A percentile compares a stretch with the other conserved stretches of the same genome.
Evolutionary conservation across 306 rosid genomes (phyloP).

Genomic region (Crotalaria pallida): DNA sequence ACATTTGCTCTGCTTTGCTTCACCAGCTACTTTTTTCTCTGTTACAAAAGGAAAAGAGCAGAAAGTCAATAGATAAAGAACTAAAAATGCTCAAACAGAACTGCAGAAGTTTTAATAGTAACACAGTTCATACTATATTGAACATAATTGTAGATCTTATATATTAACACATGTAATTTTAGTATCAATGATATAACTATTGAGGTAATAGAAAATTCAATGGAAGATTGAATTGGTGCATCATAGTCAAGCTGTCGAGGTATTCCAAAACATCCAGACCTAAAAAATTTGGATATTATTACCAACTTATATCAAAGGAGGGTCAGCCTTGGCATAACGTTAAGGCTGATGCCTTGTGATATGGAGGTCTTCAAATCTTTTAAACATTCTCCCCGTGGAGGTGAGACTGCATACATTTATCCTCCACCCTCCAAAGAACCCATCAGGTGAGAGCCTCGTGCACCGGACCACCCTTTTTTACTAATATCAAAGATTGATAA

Average conservation of each 20-base stretch:
- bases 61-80: conserved; percentile 8
- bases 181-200: neutral
- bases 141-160: neutral
- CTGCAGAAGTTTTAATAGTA: neutral
- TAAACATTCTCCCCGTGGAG: too few relatives aligned
- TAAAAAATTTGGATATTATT: too few relatives aligned
- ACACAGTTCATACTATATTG: too few relatives aligned
- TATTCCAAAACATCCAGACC: neutral
- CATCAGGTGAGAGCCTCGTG: too few relatives aligned
- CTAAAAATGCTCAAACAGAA: neutral
- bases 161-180: too few relatives aligned
- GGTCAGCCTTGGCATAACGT: too few relatives aligned
- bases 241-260: neutral
- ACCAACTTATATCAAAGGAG: neutral
- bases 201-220: neutral
- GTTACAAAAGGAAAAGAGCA: conserved; percentile 15
- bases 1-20: conserved; percentile 55
- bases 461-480: too few relatives aligned
- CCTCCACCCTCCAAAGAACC: too few relatives aligned
- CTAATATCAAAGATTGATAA: neutral
- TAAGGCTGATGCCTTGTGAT: too few relatives aligned
- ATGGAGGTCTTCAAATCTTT: too few relatives aligned
- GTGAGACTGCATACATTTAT: too few relatives aligned
- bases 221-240: neutral
- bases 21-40: conserved; percentile 57